A percentile compares a stretch with the other conserved stretches of the same genome.
phyloP scores from a whole-genome alignment of 2,329 filamentous ascomycete species.

The Microdochium trichocladiopsis region DNA sequence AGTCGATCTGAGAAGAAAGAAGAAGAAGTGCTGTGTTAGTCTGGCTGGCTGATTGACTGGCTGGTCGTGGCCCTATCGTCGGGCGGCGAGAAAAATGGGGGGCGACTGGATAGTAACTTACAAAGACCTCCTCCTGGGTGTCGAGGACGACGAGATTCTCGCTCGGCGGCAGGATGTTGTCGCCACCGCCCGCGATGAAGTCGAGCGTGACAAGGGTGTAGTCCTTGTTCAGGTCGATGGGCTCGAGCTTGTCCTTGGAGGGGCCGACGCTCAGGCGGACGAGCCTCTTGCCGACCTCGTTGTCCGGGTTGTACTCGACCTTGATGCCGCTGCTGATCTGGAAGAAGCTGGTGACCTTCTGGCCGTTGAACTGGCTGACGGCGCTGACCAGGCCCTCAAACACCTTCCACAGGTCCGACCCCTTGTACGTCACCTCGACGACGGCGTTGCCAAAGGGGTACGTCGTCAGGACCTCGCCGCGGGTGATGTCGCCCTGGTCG shows the following conservation, averaged over 20 bases:
- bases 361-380: slow-evolving; percentile 46
- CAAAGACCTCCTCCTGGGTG: slow-evolving; percentile 42
- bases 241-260: slow-evolving; percentile 12
- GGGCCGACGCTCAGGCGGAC: slow-evolving; percentile 43
- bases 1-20: slow-evolving; percentile 14
- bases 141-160: slow-evolving; percentile 33
- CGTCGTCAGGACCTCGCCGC: slow-evolving; percentile 54
- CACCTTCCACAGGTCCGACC: slow-evolving; percentile 46
- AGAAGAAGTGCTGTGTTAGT: slow-evolving; percentile 20
- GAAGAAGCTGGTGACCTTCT: slow-evolving; percentile 49
- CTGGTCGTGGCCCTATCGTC: too few species aligned
- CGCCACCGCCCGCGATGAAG: slow-evolving; percentile 55
- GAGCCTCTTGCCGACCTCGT: slow-evolving; percentile 40
- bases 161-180: slow-evolving; percentile 44
- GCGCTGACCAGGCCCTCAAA: slow-evolving; percentile 52
- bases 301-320: slow-evolving; percentile 48
- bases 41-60: slow-evolving; percentile 28
- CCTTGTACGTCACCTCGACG: slow-evolving; percentile 47
- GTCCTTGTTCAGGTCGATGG: slow-evolving; percentile 34
- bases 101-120: slow-evolving; percentile 6
- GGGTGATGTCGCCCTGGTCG: slow-evolving; percentile 52
- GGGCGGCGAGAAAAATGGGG: too few species aligned
- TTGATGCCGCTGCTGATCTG: slow-evolving; percentile 52
- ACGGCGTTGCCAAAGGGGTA: slow-evolving; percentile 63
- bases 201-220: slow-evolving; percentile 58